phyloP scores from a whole-genome alignment of 768 basidiomycete genomes.

The Scleroderma citrinum region DNA sequence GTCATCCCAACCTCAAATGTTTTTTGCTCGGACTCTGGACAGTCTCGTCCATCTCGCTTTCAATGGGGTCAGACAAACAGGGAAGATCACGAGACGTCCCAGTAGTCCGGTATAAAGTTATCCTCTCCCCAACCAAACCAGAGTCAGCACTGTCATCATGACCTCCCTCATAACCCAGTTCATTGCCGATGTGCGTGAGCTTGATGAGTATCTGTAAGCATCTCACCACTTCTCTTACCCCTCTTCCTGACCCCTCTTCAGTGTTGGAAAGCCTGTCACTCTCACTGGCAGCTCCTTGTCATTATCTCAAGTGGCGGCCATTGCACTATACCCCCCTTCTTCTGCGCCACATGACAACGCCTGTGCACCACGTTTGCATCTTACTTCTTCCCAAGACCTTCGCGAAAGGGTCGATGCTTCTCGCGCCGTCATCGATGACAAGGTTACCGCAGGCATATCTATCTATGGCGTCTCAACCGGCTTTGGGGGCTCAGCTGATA shows the following conservation, averaged over 20 bases:
- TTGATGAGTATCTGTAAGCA: constrained; percentile 58
- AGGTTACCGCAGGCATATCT: constrained; percentile 60
- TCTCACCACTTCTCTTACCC: not conserved
- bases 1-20: no score
- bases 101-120: no score
- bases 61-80: no score
- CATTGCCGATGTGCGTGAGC: constrained; percentile 52
- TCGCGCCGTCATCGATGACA: constrained; percentile 57
- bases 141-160: not conserved
- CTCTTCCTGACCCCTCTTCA: constrained; percentile 20
- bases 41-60: no score
- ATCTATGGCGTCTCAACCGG: constrained; percentile 84
- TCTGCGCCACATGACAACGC: constrained; percentile 30
- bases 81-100: no score
- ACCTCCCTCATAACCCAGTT: constrained; percentile 47
- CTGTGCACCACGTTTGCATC: constrained; percentile 14
- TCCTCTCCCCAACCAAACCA: no score
- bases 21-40: no score
- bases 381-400: constrained; percentile 22
- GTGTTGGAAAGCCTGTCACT: constrained; percentile 55
- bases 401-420: constrained; percentile 54
- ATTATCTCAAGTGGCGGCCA: constrained; percentile 72
- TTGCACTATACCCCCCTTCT: constrained; percentile 55
- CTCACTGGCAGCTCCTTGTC: constrained; percentile 69
- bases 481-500: constrained; percentile 87